Evolutionary conservation across 148 eudicot genomes (phyloP).

Genomic region (Rheum nobile): DNA sequence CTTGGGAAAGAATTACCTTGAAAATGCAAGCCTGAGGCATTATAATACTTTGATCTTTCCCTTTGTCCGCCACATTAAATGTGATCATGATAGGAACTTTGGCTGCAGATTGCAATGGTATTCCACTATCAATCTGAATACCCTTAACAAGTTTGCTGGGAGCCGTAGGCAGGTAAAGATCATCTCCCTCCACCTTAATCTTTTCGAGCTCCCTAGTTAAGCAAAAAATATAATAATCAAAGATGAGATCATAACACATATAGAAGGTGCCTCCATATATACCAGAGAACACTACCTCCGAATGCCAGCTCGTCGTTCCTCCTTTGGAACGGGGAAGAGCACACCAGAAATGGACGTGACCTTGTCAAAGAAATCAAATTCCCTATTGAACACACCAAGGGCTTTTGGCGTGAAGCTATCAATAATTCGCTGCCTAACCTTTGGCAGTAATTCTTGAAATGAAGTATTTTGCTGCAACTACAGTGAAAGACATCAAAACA

Average conservation of each 20-base stretch:
- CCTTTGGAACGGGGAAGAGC: conserved; percentile 82
- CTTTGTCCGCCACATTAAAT: conserved; percentile 74
- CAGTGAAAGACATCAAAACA: background rate
- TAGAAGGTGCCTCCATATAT: background rate
- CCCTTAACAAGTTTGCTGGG: conserved; percentile 80
- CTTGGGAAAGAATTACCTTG: conserved; percentile 44
- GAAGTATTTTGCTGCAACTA: conserved; percentile 36
- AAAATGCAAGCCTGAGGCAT: conserved; percentile 98
- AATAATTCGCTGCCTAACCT: conserved; percentile 63
- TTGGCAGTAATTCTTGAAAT: conserved; percentile 61
- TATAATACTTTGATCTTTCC: conserved; percentile 48
- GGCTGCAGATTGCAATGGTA: conserved; percentile 97
- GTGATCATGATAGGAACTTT: conserved; percentile 99
- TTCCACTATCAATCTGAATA: conserved; percentile 90
- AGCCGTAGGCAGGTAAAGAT: conserved; percentile 93
- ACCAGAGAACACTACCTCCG: conserved; percentile 42
- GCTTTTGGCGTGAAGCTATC: conserved; percentile 79
- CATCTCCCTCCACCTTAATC: conserved; percentile 72
- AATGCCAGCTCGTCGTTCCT: conserved; percentile 93
- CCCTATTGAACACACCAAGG: conserved; percentile 57
- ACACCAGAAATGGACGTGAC: conserved; percentile 91
- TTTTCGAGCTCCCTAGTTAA: conserved; percentile 70
- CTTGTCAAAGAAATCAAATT: conserved; percentile 96
- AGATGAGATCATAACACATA: background rate
- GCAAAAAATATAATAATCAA: conserved; percentile 5